Conservation (phyloP, 768 basidiomycete genomes). For the Mycena latifolia region DNA sequence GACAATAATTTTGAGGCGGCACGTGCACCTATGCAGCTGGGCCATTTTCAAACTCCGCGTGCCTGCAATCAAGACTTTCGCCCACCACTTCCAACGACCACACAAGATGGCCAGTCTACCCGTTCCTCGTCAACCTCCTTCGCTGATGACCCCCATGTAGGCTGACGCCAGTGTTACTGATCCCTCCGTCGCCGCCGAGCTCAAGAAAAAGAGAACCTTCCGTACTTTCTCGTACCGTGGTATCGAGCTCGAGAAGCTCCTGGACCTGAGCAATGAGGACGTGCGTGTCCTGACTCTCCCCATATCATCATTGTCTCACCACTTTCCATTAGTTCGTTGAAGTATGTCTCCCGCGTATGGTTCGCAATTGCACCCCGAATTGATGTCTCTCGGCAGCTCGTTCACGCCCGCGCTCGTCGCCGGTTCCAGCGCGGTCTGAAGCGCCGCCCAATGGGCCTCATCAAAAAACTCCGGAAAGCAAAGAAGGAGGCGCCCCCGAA, state of each 20-base stretch:
- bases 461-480: slow-evolving; percentile 99
- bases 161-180: slow-evolving; percentile 90
- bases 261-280: slow-evolving; percentile 96
- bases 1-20: no score
- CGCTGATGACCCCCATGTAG: slow-evolving; percentile 50
- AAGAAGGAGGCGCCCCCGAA: slow-evolving; percentile 99
- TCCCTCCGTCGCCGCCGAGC: slow-evolving; percentile 92
- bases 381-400: slow-evolving; percentile 68
- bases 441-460: slow-evolving; percentile 97
- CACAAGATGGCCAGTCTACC: slow-evolving; percentile 37
- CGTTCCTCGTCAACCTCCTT: not conserved
- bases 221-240: slow-evolving; percentile 99
- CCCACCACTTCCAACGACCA: slow-evolving; percentile 56
- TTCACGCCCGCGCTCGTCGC: slow-evolving; percentile 97
- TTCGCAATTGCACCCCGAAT: not conserved
- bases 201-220: slow-evolving; percentile 99
- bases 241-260: slow-evolving; percentile 96
- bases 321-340: slow-evolving; percentile 73
- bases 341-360: slow-evolving; percentile 56
- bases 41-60: not conserved
- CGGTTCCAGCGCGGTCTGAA: slow-evolving; percentile 99
- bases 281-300: slow-evolving; percentile 60
- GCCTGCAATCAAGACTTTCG: no score
- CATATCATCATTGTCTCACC: slow-evolving; percentile 1
- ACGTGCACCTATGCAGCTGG: no score